A percentile compares a stretch with the other conserved stretches of the same genome.
These are phyloP conservation scores for Suillus cothurnatus DNA, from an alignment of 768 basidiomycete species.

Conservation along the genomic window DNA sequence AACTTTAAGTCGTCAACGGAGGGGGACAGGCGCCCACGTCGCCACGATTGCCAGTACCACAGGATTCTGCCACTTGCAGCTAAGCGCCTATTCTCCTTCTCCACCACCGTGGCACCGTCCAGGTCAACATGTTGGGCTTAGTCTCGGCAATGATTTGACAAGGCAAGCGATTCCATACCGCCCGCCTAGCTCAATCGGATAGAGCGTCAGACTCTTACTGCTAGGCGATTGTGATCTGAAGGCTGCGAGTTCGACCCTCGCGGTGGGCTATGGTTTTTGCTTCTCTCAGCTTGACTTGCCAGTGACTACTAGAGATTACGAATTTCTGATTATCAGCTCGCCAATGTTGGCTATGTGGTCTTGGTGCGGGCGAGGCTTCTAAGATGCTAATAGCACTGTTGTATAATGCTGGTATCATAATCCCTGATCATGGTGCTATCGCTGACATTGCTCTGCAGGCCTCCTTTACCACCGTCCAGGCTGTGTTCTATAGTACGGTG, in stretches of 20 bases:
- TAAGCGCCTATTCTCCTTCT: not conserved
- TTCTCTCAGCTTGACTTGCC: not conserved
- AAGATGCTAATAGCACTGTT: not conserved
- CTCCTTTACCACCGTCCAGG: not conserved
- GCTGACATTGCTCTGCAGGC: too few relatives aligned
- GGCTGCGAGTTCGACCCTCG: conserved; percentile 87
- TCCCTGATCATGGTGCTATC: not conserved
- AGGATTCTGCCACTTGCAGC: not conserved
- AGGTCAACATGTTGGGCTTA: not conserved
- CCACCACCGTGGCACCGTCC: not conserved
- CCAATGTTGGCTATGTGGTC: not conserved
- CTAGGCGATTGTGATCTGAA: conserved; percentile 53
- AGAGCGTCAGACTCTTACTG: conserved; percentile 55
- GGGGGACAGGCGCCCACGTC: not conserved
- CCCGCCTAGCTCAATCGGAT: conserved; percentile 57
- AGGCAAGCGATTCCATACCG: conserved; percentile 10
- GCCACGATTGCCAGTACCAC: not conserved
- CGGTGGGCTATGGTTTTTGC: conserved; percentile 31
- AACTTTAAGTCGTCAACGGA: not conserved
- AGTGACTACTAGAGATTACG: not conserved
- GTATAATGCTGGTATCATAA: too few relatives aligned
- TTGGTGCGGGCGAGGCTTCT: not conserved
- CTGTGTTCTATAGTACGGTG: not conserved
- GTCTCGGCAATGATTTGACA: not conserved
- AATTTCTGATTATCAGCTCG: not conserved